Evolutionary conservation across 805 yeast genomes (phyloP).

Genomic region (Candida pseudofarinosa): DNA sequence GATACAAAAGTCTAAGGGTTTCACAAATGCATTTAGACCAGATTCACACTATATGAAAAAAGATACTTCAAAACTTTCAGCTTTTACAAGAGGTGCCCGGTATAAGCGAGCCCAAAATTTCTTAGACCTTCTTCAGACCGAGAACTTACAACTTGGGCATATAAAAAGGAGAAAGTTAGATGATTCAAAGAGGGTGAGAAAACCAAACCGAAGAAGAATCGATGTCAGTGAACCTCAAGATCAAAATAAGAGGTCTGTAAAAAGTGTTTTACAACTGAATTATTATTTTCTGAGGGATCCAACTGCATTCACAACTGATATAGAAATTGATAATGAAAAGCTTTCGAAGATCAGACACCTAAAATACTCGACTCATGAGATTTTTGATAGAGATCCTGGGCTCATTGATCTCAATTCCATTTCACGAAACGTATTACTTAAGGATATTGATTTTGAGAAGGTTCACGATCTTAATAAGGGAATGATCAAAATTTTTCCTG

Average conservation of each 20-base stretch:
- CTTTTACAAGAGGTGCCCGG: not conserved
- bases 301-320: slow-evolving; percentile 21
- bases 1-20: not conserved
- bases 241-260: not conserved
- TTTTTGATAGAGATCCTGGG: not conserved
- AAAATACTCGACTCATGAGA: slow-evolving; percentile 10
- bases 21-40: not conserved
- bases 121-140: not conserved
- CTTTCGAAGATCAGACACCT: slow-evolving; percentile 5
- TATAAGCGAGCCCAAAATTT: not conserved
- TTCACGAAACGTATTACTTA: not conserved
- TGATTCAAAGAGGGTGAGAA: not conserved
- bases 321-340: slow-evolving; percentile 32
- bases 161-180: not conserved
- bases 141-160: not conserved
- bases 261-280: not conserved
- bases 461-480: slow-evolving; percentile 15
- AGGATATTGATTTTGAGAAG: slow-evolving; percentile 12
- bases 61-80: not conserved
- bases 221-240: not conserved
- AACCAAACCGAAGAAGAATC: not conserved
- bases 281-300: slow-evolving; percentile 25
- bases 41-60: not conserved
- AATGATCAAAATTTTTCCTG: slow-evolving; percentile 6
- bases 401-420: not conserved